Percentiles rank a stretch among this genome's conserved stretches.
Conservation (phyloP, 1,139 yeast species). For the Candida sanyaensis region DNA sequence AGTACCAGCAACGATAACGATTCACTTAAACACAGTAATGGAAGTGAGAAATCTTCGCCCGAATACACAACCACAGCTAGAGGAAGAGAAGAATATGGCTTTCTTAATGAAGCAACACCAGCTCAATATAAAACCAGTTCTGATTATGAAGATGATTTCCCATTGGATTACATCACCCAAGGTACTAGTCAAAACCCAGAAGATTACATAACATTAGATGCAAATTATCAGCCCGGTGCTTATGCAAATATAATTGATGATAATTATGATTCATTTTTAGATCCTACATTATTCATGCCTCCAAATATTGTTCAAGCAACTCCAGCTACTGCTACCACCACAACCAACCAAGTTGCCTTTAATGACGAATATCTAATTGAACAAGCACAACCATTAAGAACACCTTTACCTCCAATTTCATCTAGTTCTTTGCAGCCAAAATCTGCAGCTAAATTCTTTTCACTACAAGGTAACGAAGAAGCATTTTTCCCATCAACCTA, state of each 20-base stretch:
- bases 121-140: conserved; percentile 22
- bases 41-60: conserved; percentile 17
- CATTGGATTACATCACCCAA: conserved; percentile 56
- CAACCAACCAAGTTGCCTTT: conserved; percentile 33
- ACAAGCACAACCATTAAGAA: conserved; percentile 44
- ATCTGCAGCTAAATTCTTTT: conserved; percentile 13
- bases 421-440: conserved; percentile 16
- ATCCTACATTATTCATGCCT: conserved; percentile 26
- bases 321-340: conserved; percentile 10
- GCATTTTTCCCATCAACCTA: conserved; percentile 19
- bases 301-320: conserved; percentile 7
- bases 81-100: conserved; percentile 20
- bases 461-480: conserved; percentile 15
- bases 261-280: conserved; percentile 30
- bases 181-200: conserved; percentile 15
- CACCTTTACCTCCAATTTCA: conserved; percentile 24
- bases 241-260: conserved; percentile 26
- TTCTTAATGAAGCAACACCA: conserved; percentile 27
- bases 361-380: conserved; percentile 50
- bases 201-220: conserved; percentile 39
- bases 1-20: conserved; percentile 2
- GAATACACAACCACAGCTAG: conserved; percentile 19
- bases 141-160: conserved; percentile 62
- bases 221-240: conserved; percentile 25
- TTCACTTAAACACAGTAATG: conserved; percentile 6